Evolutionary conservation across 352 stramenopile genomes (phyloP).

Genomic region (Saprolegnia parasitica): DNA sequence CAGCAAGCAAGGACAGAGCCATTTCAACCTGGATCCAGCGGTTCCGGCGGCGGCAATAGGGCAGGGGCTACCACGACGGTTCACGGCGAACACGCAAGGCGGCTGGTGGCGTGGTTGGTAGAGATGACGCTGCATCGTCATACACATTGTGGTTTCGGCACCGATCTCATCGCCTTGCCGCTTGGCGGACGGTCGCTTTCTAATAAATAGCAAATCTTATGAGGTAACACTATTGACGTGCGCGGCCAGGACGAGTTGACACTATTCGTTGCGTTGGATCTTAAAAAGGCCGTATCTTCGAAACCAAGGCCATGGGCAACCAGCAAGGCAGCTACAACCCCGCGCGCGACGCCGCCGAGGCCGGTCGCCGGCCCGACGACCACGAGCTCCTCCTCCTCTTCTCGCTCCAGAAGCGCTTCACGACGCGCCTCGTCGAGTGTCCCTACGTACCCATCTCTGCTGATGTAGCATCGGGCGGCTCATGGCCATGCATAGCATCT

Average conservation of each 20-base stretch:
- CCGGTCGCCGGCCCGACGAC: conserved; percentile 48
- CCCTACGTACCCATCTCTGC: conserved; percentile 40
- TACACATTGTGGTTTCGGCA: too few relatives aligned
- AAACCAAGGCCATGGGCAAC: conserved; percentile 8
- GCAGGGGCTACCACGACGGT: too few relatives aligned
- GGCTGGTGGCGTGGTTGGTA: too few relatives aligned
- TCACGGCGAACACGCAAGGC: too few relatives aligned
- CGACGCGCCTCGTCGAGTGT: conserved; percentile 50
- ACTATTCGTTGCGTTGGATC: background rate
- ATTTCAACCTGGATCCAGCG: too few relatives aligned
- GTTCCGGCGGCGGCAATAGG: too few relatives aligned
- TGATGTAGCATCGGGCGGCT: background rate
- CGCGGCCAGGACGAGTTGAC: background rate
- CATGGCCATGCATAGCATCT: conserved; percentile 41
- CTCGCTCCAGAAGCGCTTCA: conserved; percentile 57
- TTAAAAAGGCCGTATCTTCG: background rate
- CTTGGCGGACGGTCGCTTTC: too few relatives aligned
- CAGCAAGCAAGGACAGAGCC: too few relatives aligned
- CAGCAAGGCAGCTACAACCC: conserved; percentile 16
- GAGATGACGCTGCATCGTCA: too few relatives aligned
- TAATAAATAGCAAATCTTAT: too few relatives aligned
- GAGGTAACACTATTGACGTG: too few relatives aligned
- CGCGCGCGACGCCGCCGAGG: conserved; percentile 33
- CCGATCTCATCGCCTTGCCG: too few relatives aligned
- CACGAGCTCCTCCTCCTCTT: conserved; percentile 57